Evolutionary conservation across 441 rosid genomes (phyloP).

Genomic region (Euphorbia celastroides): DNA sequence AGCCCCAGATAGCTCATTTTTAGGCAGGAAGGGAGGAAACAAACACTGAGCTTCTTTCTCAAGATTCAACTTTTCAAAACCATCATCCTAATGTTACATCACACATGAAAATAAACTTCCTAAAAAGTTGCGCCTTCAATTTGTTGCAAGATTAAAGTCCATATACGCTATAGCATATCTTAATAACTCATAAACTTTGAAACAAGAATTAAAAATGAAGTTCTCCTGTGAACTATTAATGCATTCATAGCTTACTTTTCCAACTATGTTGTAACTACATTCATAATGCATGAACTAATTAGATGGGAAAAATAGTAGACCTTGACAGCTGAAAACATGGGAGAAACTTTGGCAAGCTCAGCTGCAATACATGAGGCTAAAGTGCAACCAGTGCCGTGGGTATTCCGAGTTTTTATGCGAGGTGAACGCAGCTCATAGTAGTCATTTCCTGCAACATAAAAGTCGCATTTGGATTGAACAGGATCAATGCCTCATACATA

Average conservation of each 20-base stretch:
- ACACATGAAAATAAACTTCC: not conserved
- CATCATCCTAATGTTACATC: not conserved
- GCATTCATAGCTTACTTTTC: not conserved
- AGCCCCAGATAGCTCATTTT: not conserved
- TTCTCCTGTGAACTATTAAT: not conserved
- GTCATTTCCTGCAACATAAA: conserved; percentile 43
- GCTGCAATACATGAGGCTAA: conserved; percentile 97
- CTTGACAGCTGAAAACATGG: conserved; percentile 78
- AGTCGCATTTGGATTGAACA: not conserved
- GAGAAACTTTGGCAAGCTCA: conserved; percentile 88
- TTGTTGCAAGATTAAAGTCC: not conserved
- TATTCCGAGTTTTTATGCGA: conserved; percentile 69
- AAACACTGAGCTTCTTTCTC: not conserved
- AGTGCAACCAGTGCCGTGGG: conserved; percentile 98
- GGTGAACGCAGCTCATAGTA: conserved; percentile 58
- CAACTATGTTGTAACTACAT: not conserved
- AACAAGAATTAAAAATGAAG: not conserved
- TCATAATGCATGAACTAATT: not conserved
- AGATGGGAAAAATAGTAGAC: conserved; percentile 29
- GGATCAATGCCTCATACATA: conserved; percentile 9
- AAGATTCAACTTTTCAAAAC: not conserved
- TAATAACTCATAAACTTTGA: not conserved
- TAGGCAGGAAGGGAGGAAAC: not conserved
- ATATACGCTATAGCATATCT: not conserved
- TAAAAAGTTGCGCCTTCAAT: not conserved